Evolutionary conservation across 2,329 filamentous ascomycete genomes (phyloP).

Genomic region (Metarhizium guizhouense): DNA sequence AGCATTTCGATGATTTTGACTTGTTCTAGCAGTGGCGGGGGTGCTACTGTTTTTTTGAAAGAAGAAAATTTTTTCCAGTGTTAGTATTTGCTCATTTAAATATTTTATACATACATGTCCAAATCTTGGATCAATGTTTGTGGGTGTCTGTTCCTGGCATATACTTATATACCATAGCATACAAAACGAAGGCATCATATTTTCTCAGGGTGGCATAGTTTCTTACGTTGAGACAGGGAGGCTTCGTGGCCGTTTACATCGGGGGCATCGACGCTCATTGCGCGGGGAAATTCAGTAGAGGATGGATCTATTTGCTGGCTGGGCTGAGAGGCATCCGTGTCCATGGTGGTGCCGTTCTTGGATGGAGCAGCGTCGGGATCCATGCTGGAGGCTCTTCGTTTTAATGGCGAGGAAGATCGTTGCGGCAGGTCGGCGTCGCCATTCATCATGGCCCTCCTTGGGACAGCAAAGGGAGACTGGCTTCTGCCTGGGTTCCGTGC

Average conservation of each 20-base stretch:
- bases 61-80: background rate
- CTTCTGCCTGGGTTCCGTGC: conserved; percentile 31
- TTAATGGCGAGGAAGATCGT: conserved; percentile 55
- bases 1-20: conserved; percentile 62
- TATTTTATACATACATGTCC: background rate
- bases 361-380: conserved; percentile 37
- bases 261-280: conserved; percentile 32
- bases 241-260: conserved; percentile 14
- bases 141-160: background rate
- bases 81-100: conserved; percentile 1
- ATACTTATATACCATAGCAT: background rate
- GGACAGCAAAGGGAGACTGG: conserved; percentile 43
- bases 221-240: conserved; percentile 5
- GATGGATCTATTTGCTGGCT: conserved; percentile 11
- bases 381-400: conserved; percentile 55
- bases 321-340: conserved; percentile 30
- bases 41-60: conserved; percentile 9
- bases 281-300: conserved; percentile 21
- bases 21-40: conserved; percentile 45
- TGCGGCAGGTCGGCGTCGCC: conserved; percentile 49
- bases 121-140: no score
- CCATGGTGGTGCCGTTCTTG: conserved; percentile 33
- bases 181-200: background rate
- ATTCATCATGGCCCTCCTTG: conserved; percentile 49
- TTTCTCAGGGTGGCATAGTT: background rate